Evolutionary conservation across 345 rosid genomes (phyloP).

Genomic region (Melaleuca alternifolia): DNA sequence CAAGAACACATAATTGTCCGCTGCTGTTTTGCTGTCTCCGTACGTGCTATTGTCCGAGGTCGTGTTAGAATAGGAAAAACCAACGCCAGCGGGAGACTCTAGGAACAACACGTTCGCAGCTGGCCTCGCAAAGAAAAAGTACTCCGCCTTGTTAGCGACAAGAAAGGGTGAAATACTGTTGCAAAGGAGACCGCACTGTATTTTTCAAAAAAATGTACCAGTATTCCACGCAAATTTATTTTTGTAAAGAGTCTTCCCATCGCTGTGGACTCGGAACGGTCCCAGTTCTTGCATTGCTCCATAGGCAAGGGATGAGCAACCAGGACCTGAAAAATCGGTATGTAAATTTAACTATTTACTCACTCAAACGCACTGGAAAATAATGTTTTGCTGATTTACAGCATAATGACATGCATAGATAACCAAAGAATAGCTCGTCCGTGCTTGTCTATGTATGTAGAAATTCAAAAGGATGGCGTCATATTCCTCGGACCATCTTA

Average conservation of each 20-base stretch:
- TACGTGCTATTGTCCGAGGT: constrained; percentile 31
- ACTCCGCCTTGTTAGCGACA: neutral
- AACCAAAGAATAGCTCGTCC: no score
- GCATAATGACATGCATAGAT: no score
- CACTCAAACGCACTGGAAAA: neutral
- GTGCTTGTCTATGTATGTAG: neutral
- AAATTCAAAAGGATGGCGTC: neutral
- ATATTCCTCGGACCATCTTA: neutral
- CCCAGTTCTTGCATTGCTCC: constrained; percentile 46
- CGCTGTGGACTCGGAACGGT: constrained; percentile 30
- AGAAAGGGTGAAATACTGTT: neutral
- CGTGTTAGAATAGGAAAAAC: constrained; percentile 72
- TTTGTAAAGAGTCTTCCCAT: constrained; percentile 24
- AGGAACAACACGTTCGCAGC: constrained; percentile 76
- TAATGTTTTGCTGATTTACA: neutral
- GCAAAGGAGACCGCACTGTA: neutral
- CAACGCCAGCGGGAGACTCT: constrained; percentile 88
- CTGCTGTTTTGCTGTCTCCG: constrained; percentile 55
- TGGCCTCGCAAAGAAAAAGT: neutral
- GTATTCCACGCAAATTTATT: constrained; percentile 20
- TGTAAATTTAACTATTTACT: neutral
- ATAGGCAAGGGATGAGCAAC: constrained; percentile 32
- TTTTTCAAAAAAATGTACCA: neutral
- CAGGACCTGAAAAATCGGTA: constrained; percentile 14
- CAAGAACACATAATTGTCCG: constrained; percentile 54